Percentiles rank a stretch among this genome's conserved stretches.
phyloP scores from a whole-genome alignment of 306 rosid genomes.

The Lupinus albus region DNA sequence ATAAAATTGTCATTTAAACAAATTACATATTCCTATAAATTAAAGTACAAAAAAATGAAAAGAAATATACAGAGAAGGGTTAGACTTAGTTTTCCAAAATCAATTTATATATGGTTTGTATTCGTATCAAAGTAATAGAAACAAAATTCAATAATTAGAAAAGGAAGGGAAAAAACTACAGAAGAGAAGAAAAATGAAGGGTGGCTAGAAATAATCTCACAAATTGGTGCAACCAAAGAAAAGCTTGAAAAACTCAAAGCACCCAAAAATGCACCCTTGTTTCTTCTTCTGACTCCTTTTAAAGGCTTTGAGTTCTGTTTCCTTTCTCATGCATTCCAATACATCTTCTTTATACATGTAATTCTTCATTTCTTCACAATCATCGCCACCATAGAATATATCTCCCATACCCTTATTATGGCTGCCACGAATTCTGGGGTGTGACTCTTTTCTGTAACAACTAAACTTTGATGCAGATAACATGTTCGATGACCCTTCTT shows the following conservation, averaged over 20 bases:
- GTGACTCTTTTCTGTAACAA: not conserved
- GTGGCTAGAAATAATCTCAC: not conserved
- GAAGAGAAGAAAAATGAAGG: not conserved
- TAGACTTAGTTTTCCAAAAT: too few relatives aligned
- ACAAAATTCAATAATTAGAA: too few relatives aligned
- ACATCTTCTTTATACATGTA: slow-evolving; percentile 42
- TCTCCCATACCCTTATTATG: slow-evolving; percentile 14
- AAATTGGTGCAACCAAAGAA: not conserved
- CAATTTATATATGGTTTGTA: too few relatives aligned
- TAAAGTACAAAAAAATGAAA: too few relatives aligned
- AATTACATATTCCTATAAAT: not conserved
- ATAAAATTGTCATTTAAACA: not conserved
- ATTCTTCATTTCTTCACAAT: slow-evolving; percentile 33
- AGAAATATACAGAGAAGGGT: too few relatives aligned
- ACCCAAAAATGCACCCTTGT: not conserved
- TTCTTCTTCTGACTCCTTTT: slow-evolving; percentile 13
- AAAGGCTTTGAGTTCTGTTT: slow-evolving; percentile 1
- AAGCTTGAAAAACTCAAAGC: slow-evolving; percentile 41
- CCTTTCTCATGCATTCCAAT: slow-evolving; percentile 43
- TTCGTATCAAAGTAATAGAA: too few relatives aligned
- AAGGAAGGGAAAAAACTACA: not conserved
- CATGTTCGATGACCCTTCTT: not conserved
- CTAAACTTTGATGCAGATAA: not conserved
- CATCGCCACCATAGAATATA: slow-evolving; percentile 44
- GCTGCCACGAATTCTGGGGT: too few relatives aligned